Conservation (phyloP, 345 rosid genomes). For the Aquilaria yunnanensis region DNA sequence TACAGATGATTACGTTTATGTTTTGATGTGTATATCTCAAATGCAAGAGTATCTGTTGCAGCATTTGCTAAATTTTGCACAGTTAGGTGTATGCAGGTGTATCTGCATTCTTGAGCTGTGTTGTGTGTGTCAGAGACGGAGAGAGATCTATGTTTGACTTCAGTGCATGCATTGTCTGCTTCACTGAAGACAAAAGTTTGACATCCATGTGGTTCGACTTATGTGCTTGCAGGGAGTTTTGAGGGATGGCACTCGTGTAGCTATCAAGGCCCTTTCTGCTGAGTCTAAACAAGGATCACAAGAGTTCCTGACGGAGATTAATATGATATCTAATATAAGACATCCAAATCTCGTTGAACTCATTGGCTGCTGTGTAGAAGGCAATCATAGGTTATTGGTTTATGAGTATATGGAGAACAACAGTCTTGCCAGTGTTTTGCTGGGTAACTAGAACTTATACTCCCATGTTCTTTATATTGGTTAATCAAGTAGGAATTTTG, state of each 20-base stretch:
- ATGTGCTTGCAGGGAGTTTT: constrained; percentile 43
- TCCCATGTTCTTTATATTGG: not conserved
- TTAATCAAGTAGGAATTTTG: too few relatives aligned
- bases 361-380: constrained; percentile 62
- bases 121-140: not conserved
- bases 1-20: too few relatives aligned
- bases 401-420: constrained; percentile 70
- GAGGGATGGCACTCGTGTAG: constrained; percentile 51
- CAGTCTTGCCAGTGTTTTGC: constrained; percentile 56
- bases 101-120: not conserved
- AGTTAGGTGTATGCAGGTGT: not conserved
- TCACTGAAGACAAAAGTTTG: not conserved
- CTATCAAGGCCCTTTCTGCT: constrained; percentile 52
- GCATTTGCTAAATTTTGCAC: not conserved
- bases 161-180: not conserved
- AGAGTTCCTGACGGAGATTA: constrained; percentile 61
- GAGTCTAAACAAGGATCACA: constrained; percentile 57
- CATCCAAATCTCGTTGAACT: constrained; percentile 70
- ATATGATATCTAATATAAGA: constrained; percentile 38
- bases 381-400: constrained; percentile 38
- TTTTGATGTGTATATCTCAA: too few relatives aligned
- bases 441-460: constrained; percentile 26
- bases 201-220: not conserved
- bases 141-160: not conserved
- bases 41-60: too few relatives aligned